These are phyloP conservation scores for Cornus florida DNA, from an alignment of 148 eudicot species.

Conservation along the genomic window DNA sequence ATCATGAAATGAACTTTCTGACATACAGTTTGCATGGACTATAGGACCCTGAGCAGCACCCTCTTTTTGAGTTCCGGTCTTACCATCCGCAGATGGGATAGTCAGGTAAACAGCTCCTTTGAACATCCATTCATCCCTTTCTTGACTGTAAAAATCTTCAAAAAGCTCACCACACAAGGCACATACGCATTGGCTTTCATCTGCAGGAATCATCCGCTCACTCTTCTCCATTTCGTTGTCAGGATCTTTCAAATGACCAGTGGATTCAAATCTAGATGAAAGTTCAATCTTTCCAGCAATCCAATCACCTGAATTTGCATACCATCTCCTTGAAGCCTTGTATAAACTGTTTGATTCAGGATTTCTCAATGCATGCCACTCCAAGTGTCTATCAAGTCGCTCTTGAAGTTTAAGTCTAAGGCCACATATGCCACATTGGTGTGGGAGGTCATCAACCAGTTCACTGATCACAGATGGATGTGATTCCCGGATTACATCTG, in stretches of 20 bases:
- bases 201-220: constrained; percentile 74
- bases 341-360: constrained; percentile 28
- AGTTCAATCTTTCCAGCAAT: constrained; percentile 42
- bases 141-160: constrained; percentile 70
- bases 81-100: constrained; percentile 29
- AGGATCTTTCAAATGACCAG: constrained; percentile 17
- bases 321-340: constrained; percentile 71
- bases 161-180: constrained; percentile 91
- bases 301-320: constrained; percentile 59
- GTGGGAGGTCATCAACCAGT: constrained; percentile 61
- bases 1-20: constrained; percentile 48
- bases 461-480: constrained; percentile 66
- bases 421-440: constrained; percentile 70
- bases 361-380: constrained; percentile 72
- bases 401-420: constrained; percentile 64
- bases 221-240: constrained; percentile 29
- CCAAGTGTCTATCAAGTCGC: constrained; percentile 70
- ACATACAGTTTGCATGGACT: constrained; percentile 73
- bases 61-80: constrained; percentile 29
- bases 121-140: constrained; percentile 88
- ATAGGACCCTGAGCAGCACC: constrained; percentile 44
- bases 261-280: constrained; percentile 20
- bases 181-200: constrained; percentile 87
- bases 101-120: constrained; percentile 70
- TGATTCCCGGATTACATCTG: constrained; percentile 63